These are phyloP conservation scores for Globisporangium uncinulatum DNA, from an alignment of 352 stramenopile species.

Conservation along the genomic window DNA sequence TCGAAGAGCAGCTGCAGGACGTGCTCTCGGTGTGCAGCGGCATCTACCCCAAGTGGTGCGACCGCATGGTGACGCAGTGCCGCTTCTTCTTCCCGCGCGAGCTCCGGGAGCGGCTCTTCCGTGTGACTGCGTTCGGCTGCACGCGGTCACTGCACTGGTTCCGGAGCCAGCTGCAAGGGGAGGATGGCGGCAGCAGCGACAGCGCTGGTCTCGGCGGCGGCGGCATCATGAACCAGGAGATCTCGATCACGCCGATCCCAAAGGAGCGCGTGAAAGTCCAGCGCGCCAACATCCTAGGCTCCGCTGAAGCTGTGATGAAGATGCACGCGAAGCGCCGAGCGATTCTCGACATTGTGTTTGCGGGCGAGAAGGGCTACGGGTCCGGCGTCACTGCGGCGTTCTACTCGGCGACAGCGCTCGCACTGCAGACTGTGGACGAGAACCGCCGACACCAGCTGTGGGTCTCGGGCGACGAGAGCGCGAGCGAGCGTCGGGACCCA, in stretches of 20 bases:
- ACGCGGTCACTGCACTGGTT: slow-evolving; percentile 82
- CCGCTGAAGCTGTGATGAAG: slow-evolving; percentile 78
- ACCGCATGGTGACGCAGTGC: slow-evolving; percentile 64
- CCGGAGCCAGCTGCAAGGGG: slow-evolving; percentile 55
- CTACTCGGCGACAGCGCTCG: slow-evolving; percentile 72
- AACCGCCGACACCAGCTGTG: slow-evolving; percentile 38
- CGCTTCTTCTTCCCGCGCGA: slow-evolving; percentile 81
- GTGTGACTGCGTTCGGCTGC: slow-evolving; percentile 72
- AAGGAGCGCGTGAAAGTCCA: slow-evolving; percentile 86
- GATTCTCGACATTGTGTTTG: slow-evolving; percentile 81
- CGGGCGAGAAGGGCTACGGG: slow-evolving; percentile 80
- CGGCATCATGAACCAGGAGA: slow-evolving; percentile 70
- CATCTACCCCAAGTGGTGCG: slow-evolving; percentile 78
- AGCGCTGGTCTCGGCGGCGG: slow-evolving; percentile 13
- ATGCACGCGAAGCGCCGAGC: slow-evolving; percentile 81
- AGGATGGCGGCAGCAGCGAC: slow-evolving; percentile 23
- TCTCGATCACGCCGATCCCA: slow-evolving; percentile 75
- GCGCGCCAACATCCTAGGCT: slow-evolving; percentile 66
- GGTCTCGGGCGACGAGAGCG: slow-evolving; percentile 44
- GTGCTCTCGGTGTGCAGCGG: slow-evolving; percentile 78
- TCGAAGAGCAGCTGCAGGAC: slow-evolving; percentile 75
- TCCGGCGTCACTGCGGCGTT: slow-evolving; percentile 82
- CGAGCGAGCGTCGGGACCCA: neutral
- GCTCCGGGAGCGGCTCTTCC: slow-evolving; percentile 66
- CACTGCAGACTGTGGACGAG: slow-evolving; percentile 49